Base-by-base conservation (phyloP, 768 basidiomycete genomes). In the Favolaschia claudopus region DNA sequence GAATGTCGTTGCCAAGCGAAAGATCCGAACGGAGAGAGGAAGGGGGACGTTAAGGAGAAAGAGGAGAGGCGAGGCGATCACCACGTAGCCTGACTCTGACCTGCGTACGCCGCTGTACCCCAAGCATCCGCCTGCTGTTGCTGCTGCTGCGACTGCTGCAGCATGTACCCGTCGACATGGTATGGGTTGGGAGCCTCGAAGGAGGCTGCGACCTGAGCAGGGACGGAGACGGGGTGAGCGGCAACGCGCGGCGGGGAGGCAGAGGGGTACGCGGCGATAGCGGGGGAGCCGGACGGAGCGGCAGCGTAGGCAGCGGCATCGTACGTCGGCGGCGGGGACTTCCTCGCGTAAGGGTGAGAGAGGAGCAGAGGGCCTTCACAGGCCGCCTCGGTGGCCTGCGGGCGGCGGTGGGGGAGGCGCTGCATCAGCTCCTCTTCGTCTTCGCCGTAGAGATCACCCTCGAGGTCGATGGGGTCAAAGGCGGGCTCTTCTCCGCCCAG, bases 401-500 rank as follows among this genome's bases (percentile, higher is more conserved):
- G 17, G 7, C 28, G 31, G 24, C 37, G 27, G 14, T 19, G 58
- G 14, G 37, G 22, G 28, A 40, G 51, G 28, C 44, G 51, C 15
- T n/a, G 29, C 39, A 34, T 48, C 51, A 14, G 0, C 25, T 63
- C 62, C 12, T 49, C 56, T 33, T 63, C 65, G 14, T 71, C 72
- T 34, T 74, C 75, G 2, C 64, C 62, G 6, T 45, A 69, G 51
- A 70, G 70, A 39, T 69, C 75, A 27, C 73, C 79, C 1, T 79
- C 77, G 32, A 78, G 80, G 28, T 81, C 79, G 29, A 79, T 60
- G 24, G 69, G 74, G 10, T 74, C 67, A 49, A 83, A 70, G 43
- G 83, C 71, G 58, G 84, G 83, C 49, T 82, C 72, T 52, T 84
- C 82, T 37, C 82, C 82, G 39, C 61, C 72, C 5, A 84, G 73